Conservation (phyloP, 108 stramenopile species). For the Nitzschia palea region DNA sequence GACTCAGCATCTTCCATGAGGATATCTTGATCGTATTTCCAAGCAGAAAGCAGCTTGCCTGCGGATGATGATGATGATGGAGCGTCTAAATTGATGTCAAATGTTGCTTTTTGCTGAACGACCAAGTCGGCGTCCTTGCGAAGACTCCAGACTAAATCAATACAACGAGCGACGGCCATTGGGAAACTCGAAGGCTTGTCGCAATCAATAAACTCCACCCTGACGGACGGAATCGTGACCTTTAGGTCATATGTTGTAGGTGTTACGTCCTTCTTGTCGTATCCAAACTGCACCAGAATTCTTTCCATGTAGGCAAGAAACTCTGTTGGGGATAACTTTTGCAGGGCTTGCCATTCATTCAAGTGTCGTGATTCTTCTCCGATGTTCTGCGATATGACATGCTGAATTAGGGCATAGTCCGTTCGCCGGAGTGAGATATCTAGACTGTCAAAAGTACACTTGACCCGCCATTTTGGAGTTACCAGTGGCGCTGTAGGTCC, state of each 20-base stretch:
- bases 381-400: conserved; percentile 62
- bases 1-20: conserved; percentile 2
- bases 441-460: conserved; percentile 42
- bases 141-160: conserved; percentile 42
- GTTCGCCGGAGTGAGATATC: conserved; percentile 38
- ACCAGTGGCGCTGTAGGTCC: conserved; percentile 54
- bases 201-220: conserved; percentile 17
- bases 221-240: conserved; percentile 28
- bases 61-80: neutral
- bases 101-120: conserved; percentile 32
- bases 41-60: conserved; percentile 33
- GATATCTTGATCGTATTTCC: conserved; percentile 25
- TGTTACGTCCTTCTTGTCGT: conserved; percentile 74
- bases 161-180: conserved; percentile 33
- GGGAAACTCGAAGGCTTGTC: neutral
- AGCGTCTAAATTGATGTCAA: conserved; percentile 30
- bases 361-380: conserved; percentile 66
- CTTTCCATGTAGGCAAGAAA: conserved; percentile 33
- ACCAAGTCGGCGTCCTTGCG: conserved; percentile 46
- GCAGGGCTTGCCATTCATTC: conserved; percentile 60
- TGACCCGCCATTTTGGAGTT: conserved; percentile 68
- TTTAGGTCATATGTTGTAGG: conserved; percentile 65
- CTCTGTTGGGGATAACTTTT: conserved; percentile 33
- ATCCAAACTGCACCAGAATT: conserved; percentile 66
- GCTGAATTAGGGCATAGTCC: conserved; percentile 64